Base-by-base conservation (phyloP, 1,284 basidiomycete species). In the Ustilago cynodontis region DNA sequence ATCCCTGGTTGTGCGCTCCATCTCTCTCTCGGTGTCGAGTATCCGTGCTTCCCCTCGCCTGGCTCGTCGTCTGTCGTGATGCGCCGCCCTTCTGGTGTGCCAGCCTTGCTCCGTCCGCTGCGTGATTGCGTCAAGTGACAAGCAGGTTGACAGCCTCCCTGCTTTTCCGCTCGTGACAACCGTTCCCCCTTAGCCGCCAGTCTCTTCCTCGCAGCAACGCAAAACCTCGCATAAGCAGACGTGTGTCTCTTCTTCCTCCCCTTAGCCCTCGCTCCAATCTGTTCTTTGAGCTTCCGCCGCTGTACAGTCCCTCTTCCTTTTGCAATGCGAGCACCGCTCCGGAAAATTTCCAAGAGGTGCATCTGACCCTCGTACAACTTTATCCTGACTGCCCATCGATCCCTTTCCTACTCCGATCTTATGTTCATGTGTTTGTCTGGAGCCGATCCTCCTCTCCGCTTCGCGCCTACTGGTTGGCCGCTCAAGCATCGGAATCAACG, bases 61-160 rank as follows among this genome's bases (percentile, higher is more conserved):
- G n/a, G n/a, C n/a, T 26, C 28, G 41, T 43, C 4, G 10, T 14
- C 3, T 43, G 41, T 43, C 41, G 41, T 43, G 41, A 43, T 43
- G 41, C n/a, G 20, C 41, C 41, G 18, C 41, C n/a, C 7, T 20
- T 54, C 9, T 16, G 9, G 35, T 37, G 35, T 37, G 24, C 47
- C n/a, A 37, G 35, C 35, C 20, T 14, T 8, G 14, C 16, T 14
- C 24, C 8, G 24, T 43, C 31, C 37, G 56, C 41, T 47, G 56
- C 56, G 56, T 43, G 56, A 58, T 58, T 58, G 56, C 56, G 43
- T 41, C 35, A 55, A 37, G 53, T 37, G 53, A 55, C 53, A 55
- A 39, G 53, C 37, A 55, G 18, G 5, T 18, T 50, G 31, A 51
- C 33, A 10, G n/a, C n/a, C 20, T 14, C 35, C 39, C 33, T 24